phyloP scores from a whole-genome alignment of 2,329 filamentous ascomycete genomes.

The Aspergillus nomiae region DNA sequence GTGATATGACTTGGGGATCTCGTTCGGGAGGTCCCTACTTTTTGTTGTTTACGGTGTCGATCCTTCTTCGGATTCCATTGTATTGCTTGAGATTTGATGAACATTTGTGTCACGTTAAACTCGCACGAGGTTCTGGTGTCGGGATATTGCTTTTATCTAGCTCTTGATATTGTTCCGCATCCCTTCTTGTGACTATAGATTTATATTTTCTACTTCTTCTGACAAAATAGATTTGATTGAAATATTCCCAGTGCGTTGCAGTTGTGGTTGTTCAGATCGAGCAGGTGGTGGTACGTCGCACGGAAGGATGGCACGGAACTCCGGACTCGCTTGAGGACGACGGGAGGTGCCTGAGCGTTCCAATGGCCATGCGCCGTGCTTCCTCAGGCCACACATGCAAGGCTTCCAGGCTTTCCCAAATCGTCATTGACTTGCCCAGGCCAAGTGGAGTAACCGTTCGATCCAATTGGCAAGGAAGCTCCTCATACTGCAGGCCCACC shows the following conservation, averaged over 20 bases:
- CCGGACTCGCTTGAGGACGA: neutral
- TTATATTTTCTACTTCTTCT: conserved; percentile 10
- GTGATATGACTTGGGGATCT: conserved; percentile 14
- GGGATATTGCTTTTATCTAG: conserved; percentile 14
- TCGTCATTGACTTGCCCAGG: conserved; percentile 2
- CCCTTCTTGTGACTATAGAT: conserved; percentile 22
- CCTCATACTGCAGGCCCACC: conserved; percentile 1
- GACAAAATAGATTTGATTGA: conserved; percentile 21
- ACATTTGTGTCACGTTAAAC: conserved; percentile 24
- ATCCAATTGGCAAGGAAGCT: conserved; percentile 15
- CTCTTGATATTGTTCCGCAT: conserved; percentile 10
- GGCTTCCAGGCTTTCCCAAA: neutral
- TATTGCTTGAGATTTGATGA: conserved; percentile 24
- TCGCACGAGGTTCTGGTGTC: conserved; percentile 25
- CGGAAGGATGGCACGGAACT: neutral
- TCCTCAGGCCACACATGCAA: conserved; percentile 1
- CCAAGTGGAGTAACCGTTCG: conserved; percentile 5
- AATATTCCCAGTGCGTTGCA: neutral
- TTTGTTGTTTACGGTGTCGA: conserved; percentile 15
- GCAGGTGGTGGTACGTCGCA: neutral
- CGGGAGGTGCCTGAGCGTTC: neutral
- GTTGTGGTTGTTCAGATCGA: neutral
- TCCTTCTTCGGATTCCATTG: conserved; percentile 12
- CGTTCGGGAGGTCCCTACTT: conserved; percentile 7
- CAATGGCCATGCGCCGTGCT: neutral